Evolutionary conservation across 2,329 filamentous ascomycete species (phyloP).

Genomic region (Fusarium austroafricanum): DNA sequence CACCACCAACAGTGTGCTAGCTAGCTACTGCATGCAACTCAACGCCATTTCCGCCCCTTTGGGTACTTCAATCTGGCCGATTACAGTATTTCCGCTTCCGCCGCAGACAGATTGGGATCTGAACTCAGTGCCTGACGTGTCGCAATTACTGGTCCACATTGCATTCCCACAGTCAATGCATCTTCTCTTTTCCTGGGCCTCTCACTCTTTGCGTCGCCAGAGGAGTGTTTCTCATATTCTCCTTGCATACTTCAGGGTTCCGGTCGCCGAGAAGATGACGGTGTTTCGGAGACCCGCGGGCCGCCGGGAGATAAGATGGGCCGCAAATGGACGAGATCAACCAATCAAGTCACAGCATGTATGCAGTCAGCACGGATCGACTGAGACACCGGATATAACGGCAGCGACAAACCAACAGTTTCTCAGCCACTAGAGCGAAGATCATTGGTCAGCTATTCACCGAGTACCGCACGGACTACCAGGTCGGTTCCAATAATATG

Average conservation of each 20-base stretch:
- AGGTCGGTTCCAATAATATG: too few relatives aligned
- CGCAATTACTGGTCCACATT: background rate
- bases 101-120: too few relatives aligned
- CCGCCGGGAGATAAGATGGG: background rate
- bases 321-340: background rate
- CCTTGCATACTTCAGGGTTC: background rate
- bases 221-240: background rate
- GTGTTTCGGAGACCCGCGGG: background rate
- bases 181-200: background rate
- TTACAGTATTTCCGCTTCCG: too few relatives aligned
- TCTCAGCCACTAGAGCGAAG: too few relatives aligned
- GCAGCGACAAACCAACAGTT: background rate
- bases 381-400: background rate
- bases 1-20: background rate
- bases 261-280: background rate
- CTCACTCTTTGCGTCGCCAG: background rate
- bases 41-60: background rate
- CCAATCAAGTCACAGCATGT: background rate
- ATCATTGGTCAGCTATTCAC: background rate
- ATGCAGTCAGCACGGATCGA: background rate
- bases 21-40: background rate
- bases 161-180: background rate
- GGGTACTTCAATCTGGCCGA: background rate
- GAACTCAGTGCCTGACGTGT: background rate
- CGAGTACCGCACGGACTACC: too few relatives aligned